phyloP scores from a whole-genome alignment of 495 filamentous ascomycete species.

The Echria macrotheca region DNA sequence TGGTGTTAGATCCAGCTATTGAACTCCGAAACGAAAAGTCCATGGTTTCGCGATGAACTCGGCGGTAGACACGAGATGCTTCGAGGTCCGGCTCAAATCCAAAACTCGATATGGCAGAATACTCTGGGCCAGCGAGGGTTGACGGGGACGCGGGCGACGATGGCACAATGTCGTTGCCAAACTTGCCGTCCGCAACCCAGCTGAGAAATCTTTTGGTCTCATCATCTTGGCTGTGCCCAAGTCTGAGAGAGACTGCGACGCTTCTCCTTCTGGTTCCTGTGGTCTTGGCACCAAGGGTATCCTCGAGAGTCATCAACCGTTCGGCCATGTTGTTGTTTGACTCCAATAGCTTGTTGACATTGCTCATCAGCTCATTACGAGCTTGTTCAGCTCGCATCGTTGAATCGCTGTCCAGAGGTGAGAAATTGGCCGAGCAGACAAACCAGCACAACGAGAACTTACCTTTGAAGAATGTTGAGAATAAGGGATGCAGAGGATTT shows the following conservation, averaged over 20 bases:
- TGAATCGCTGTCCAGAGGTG: slow-evolving; percentile 10
- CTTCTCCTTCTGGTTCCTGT: slow-evolving; percentile 1
- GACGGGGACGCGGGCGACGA: background rate
- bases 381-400: slow-evolving; percentile 5
- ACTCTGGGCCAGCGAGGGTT: background rate
- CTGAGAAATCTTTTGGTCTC: background rate
- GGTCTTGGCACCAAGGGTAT: slow-evolving; percentile 9
- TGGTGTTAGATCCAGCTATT: slow-evolving; percentile 8
- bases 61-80: slow-evolving; percentile 18
- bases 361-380: slow-evolving; percentile 7
- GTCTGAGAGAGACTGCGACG: background rate
- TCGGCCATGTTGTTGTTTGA: slow-evolving; percentile 9
- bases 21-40: slow-evolving; percentile 22
- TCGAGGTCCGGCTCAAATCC: slow-evolving; percentile 20
- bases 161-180: background rate
- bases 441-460: background rate
- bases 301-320: slow-evolving; percentile 15
- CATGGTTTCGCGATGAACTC: slow-evolving; percentile 15
- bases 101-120: background rate
- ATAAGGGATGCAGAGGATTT: slow-evolving; percentile 15
- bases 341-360: slow-evolving; percentile 9
- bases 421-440: background rate
- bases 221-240: background rate
- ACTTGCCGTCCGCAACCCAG: background rate
- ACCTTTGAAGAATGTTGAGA: slow-evolving; percentile 18